Evolutionary conservation across 1,284 basidiomycete species (phyloP), one percentile per base, ranked within the genome.

Genomic region (Entoloma clypeatum): DNA sequence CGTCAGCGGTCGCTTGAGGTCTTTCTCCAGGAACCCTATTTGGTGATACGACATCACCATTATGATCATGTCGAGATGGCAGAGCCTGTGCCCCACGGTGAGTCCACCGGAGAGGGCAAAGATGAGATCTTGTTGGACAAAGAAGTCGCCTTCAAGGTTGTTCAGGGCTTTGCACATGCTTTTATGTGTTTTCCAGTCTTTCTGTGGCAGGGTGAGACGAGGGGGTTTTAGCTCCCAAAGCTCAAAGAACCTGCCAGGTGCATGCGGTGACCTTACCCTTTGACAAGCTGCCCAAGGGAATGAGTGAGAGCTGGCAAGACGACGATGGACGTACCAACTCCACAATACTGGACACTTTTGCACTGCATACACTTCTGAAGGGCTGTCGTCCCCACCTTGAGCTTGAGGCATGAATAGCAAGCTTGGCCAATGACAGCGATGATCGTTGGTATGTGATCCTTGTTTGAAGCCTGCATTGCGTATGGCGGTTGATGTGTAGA

Each of bases 401-500:
- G n/a, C n/a, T n/a, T n/a, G 47, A 57, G 58, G 49, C 62, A 65
- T 10, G 50, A 40, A 33, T 57, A 55, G 35, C 63, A 64, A 5
- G 59, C 57, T 36, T 58, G 54, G 16, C 54, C 53, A 3, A 54
- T 33, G 27, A 54, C 54, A 8, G 57, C 54, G 2, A 54, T 52
- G 3, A 59, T 21, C 8, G 58, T 55, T 17, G 59, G 61, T 7
- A 60, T 41, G 21, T 4, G 49, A 25, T 52, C 50, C 7, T 40
- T 14, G 7, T 41, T 34, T n/a, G 22, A 16, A 57, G 34, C 31
- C 47, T 49, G 18, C 35, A 35, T 29, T 31, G 7, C 34, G n/a
- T 21, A n/a, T n/a, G n/a, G n/a, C n/a, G n/a, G n/a, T n/a, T n/a
- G n/a, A n/a, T n/a, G n/a, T n/a, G n/a, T n/a, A n/a, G n/a, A n/a